phyloP scores from a whole-genome alignment of 768 basidiomycete genomes.

The Paxillus ammoniavirescens region DNA sequence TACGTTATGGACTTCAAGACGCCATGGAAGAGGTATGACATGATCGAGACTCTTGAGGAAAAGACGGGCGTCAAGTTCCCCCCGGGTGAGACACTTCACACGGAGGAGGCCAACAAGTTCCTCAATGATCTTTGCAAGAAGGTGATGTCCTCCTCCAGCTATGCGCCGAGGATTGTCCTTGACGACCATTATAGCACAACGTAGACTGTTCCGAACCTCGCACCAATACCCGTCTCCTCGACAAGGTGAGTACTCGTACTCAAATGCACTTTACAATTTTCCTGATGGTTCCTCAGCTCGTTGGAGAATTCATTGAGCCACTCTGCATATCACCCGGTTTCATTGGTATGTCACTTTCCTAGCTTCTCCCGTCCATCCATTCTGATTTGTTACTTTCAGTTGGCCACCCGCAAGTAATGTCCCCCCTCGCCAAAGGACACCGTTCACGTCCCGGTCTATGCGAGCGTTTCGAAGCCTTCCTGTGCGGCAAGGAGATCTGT shows the following conservation, averaged over 20 bases:
- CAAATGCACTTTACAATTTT: neutral
- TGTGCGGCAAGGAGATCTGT: conserved; percentile 97
- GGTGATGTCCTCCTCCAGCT: conserved; percentile 39
- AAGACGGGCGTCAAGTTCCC: conserved; percentile 93
- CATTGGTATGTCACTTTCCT: conserved; percentile 57
- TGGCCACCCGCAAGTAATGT: conserved; percentile 99
- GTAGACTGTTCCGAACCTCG: conserved; percentile 96
- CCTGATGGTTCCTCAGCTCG: conserved; percentile 55
- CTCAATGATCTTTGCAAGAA: conserved; percentile 80
- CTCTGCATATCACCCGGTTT: conserved; percentile 96
- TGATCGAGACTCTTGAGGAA: conserved; percentile 95
- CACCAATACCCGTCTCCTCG: conserved; percentile 91
- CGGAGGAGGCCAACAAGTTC: conserved; percentile 85
- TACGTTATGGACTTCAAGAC: conserved; percentile 83
- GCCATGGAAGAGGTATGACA: conserved; percentile 98
- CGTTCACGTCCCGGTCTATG: conserved; percentile 95
- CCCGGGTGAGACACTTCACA: conserved; percentile 85
- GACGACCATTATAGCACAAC: conserved; percentile 60
- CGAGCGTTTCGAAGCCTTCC: conserved; percentile 98
- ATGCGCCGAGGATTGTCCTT: neutral
- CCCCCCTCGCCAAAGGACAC: conserved; percentile 97
- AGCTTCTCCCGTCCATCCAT: neutral
- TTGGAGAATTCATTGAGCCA: conserved; percentile 96
- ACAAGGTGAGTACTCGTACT: conserved; percentile 60
- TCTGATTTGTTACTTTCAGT: conserved; percentile 42